Evolutionary conservation across 129 eudicot genomes (phyloP), one percentile per base, ranked within the genome.

Genomic region (Centella asiatica): DNA sequence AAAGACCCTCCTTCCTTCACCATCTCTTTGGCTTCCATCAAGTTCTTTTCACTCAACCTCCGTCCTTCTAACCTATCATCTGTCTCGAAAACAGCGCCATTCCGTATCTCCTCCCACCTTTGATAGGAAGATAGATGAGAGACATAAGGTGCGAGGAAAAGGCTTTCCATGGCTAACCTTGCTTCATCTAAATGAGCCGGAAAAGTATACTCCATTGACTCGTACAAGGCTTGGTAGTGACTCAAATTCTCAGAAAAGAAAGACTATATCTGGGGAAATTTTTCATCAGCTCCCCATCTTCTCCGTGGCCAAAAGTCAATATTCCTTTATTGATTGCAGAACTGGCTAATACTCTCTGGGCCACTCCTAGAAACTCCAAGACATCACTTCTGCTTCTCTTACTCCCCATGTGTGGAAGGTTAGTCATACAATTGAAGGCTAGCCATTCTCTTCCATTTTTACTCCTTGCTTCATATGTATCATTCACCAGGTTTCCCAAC

Each of bases 341-440:
- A 49, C 34, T 49, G 34, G 45, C 40, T 51, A 77, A 39, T 2
- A 73, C 11, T 15, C 53, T 57, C 59, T 80, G 74, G 11, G 95
- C 87, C 0, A 54, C 33, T 24, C 34, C 67, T 14, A 83, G 20
- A 63, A 86, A 86, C 62, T 78, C 77, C 29, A 62, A 39, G 3
- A 68, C 70, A 6, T 68, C 40, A 5, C 14, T 65, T 64, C 66
- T 60, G 29, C 64, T 62, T 19, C 78, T 70, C 52, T 23, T 67
- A 19, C 78, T 75, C n/a, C 85, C 81, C 84, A 78, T 83, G 49
- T 83, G 85, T 52, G 95, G 95, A 32, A 83, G 76, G 29, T 74
- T 74, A 37, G 61, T 66, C 85, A 83, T 86, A 46, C 85, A 80
- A 36, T 86, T 86, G 28, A 86, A 86, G 47, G 76, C 85, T 60